phyloP scores from a whole-genome alignment of 805 yeast genomes.

The Teunomyces aglyptinius region DNA sequence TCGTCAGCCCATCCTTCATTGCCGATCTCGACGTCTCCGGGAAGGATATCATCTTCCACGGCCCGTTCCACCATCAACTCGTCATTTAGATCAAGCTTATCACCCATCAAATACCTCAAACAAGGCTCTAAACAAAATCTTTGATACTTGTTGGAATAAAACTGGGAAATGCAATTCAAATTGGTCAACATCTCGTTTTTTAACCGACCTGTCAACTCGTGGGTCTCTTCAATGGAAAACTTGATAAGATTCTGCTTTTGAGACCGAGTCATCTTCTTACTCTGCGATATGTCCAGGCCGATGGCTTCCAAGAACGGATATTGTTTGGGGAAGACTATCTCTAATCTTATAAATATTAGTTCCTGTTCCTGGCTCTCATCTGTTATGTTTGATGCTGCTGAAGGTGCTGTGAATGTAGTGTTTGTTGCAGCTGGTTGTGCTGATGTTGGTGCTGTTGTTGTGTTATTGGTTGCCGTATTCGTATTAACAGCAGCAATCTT shows the following conservation, averaged over 20 bases:
- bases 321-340: conserved; percentile 63
- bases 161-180: conserved; percentile 54
- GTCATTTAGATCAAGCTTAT: conserved; percentile 50
- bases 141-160: conserved; percentile 52
- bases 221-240: conserved; percentile 76
- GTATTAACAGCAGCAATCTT: not conserved
- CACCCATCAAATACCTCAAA: conserved; percentile 78
- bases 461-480: not conserved
- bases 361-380: conserved; percentile 45
- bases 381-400: not conserved
- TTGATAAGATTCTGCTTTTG: conserved; percentile 25
- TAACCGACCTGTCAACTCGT: conserved; percentile 54
- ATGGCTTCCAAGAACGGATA: conserved; percentile 67
- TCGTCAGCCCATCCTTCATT: conserved; percentile 45
- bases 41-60: conserved; percentile 22
- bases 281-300: conserved; percentile 8
- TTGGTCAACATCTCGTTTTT: conserved; percentile 50
- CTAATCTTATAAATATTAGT: conserved; percentile 65
- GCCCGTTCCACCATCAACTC: conserved; percentile 21
- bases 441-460: not conserved
- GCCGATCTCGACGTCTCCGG: conserved; percentile 30
- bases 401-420: too few relatives aligned
- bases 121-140: conserved; percentile 79
- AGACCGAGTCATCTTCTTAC: conserved; percentile 16
- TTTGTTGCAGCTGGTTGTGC: too few relatives aligned